Evolutionary conservation across 305 asterid genomes (phyloP).

Genomic region (Fraxinus nigra): DNA sequence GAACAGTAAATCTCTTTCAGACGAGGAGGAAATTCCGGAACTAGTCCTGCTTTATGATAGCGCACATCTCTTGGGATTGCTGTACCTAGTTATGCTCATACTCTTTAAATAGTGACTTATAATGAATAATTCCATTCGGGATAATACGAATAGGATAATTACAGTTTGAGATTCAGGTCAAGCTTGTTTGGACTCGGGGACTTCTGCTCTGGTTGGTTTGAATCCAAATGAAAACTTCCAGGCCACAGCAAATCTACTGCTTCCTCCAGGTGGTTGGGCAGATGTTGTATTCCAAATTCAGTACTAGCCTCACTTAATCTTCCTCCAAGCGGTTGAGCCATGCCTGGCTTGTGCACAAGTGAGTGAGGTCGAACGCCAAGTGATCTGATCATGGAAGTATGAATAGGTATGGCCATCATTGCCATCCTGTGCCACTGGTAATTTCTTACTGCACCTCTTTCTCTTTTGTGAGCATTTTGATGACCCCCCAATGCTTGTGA

Average conservation of each 20-base stretch:
- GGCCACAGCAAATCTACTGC: conserved; percentile 65
- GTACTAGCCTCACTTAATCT: conserved; percentile 41
- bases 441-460: conserved; percentile 71
- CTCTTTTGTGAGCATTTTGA: conserved; percentile 92
- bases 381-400: conserved; percentile 59
- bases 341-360: conserved; percentile 53
- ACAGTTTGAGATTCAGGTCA: conserved; percentile 87
- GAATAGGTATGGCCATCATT: conserved; percentile 44
- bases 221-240: conserved; percentile 71
- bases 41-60: conserved; percentile 8
- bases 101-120: conserved; percentile 21
- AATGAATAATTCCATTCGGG: conserved; percentile 10
- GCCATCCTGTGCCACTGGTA: conserved; percentile 63
- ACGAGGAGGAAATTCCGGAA: conserved; percentile 19
- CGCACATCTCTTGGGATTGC: conserved; percentile 20
- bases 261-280: conserved; percentile 30
- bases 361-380: conserved; percentile 77
- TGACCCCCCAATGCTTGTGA: conserved; percentile 96
- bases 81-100: conserved; percentile 12
- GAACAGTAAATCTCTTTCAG: conserved; percentile 22
- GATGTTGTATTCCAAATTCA: conserved; percentile 41
- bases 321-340: conserved; percentile 33
- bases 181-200: conserved; percentile 44
- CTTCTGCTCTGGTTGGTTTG: conserved; percentile 47
- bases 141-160: conserved; percentile 25